Evolutionary conservation across 768 basidiomycete genomes (phyloP), one percentile per base, ranked within the genome.

Genomic region (Pleurotus giganteus): DNA sequence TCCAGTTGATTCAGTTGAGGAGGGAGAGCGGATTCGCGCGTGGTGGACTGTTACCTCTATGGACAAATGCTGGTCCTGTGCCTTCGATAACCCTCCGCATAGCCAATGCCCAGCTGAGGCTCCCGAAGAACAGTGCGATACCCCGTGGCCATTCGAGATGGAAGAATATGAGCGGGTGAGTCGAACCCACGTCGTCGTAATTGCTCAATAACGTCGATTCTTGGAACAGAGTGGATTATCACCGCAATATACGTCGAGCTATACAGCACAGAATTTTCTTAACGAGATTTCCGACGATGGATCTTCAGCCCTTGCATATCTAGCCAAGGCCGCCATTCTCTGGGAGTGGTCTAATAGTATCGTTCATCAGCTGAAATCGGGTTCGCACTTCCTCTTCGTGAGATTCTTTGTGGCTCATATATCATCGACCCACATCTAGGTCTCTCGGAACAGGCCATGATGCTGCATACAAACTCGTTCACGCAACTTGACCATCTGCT

Each of bases 31-130:
- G 36, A 71, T 75, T 15, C 59, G 68, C 8, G 71, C 68, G 5
- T 68, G 64, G 21, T 77, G 75, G 75, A 65, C 67, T 1, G 69
- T 71, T 2, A 62, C 70, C 19, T 57, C 61, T 21, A 47, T 74
- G 17, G 72, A 75, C 47, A 71, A 68, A 44, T 57, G 60, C 8
- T 80, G 78, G 77, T 71, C 79, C 1, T 73, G 78, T 3, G 75
- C 69, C 2, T 69, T 78, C 13, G 71, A 73, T 21, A 65, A 71
- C 7, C 64, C 73, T 2, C 64, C 70, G 1, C 65, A 68, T 21
- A 39, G 62, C 42, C 29, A 47, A 15, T 46, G 44, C 47, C 43
- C 54, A 27, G 13, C 23, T 9, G 39, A 57, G 44, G 54, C 47
- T 47, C 59, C 45, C 51, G 56, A 53, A 7, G 34, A 62, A 9